These are phyloP conservation scores for Boletus pseudopeckii DNA, from an alignment of 768 basidiomycete genomes.

Conservation along the genomic window DNA sequence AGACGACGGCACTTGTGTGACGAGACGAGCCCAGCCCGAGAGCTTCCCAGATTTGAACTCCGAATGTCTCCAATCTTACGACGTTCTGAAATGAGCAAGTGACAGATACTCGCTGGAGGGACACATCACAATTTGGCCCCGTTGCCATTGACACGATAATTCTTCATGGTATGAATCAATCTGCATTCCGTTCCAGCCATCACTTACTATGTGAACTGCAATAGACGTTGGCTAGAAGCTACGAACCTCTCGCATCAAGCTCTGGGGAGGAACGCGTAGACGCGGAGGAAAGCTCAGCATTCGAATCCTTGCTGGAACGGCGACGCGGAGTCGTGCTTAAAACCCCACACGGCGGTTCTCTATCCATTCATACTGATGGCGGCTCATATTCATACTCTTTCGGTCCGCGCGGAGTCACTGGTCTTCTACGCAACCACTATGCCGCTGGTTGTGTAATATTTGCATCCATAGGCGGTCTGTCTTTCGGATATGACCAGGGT, in stretches of 20 bases:
- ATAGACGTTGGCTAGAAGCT: constrained; percentile 9
- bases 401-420: constrained; percentile 65
- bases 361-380: constrained; percentile 21
- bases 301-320: constrained; percentile 18
- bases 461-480: constrained; percentile 72
- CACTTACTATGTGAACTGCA: not conserved
- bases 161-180: constrained; percentile 13
- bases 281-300: constrained; percentile 9
- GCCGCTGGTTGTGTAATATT: constrained; percentile 67
- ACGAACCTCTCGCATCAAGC: constrained; percentile 15
- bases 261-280: constrained; percentile 9
- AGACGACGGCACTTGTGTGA: not conserved
- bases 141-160: not conserved
- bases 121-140: too few species aligned
- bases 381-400: constrained; percentile 63
- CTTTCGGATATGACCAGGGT: constrained; percentile 83
- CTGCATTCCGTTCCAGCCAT: not conserved
- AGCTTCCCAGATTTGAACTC: not conserved
- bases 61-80: not conserved
- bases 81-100: not conserved
- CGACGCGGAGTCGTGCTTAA: constrained; percentile 17
- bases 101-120: too few species aligned
- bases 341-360: constrained; percentile 27
- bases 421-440: constrained; percentile 63
- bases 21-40: not conserved